These are phyloP conservation scores for Tuber aestivum DNA, from an alignment of 495 filamentous ascomycete species.

Conservation along the genomic window DNA sequence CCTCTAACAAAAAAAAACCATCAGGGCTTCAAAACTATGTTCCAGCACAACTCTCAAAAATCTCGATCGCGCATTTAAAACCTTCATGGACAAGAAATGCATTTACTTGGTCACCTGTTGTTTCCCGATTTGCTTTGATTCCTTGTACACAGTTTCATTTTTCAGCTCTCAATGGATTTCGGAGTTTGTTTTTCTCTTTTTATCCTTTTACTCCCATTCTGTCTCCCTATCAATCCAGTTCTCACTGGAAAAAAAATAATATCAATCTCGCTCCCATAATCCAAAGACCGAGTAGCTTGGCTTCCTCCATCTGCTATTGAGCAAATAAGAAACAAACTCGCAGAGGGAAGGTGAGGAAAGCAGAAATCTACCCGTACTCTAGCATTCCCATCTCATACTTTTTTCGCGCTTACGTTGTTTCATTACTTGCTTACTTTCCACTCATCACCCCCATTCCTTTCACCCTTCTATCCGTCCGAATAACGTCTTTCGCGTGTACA, in stretches of 20 bases:
- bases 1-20: constrained; percentile 9
- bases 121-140: background rate
- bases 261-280: background rate
- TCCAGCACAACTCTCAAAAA: constrained; percentile 35
- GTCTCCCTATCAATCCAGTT: background rate
- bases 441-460: background rate
- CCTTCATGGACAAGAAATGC: background rate
- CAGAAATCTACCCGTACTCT: background rate
- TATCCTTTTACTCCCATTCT: background rate
- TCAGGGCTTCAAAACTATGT: constrained; percentile 43
- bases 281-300: background rate
- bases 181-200: background rate
- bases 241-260: background rate
- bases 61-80: constrained; percentile 28
- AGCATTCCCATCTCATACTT: background rate
- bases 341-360: background rate
- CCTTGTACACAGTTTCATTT: background rate
- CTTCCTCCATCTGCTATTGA: background rate
- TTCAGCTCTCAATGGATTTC: background rate
- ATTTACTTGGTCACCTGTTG: background rate
- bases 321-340: background rate
- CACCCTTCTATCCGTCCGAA: background rate
- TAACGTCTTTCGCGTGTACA: background rate
- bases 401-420: too few species aligned
- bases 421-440: background rate